Evolutionary conservation across 2,329 filamentous ascomycete genomes (phyloP), one percentile per base, ranked within the genome.

Genomic region (Aureobasidium pullulans): DNA sequence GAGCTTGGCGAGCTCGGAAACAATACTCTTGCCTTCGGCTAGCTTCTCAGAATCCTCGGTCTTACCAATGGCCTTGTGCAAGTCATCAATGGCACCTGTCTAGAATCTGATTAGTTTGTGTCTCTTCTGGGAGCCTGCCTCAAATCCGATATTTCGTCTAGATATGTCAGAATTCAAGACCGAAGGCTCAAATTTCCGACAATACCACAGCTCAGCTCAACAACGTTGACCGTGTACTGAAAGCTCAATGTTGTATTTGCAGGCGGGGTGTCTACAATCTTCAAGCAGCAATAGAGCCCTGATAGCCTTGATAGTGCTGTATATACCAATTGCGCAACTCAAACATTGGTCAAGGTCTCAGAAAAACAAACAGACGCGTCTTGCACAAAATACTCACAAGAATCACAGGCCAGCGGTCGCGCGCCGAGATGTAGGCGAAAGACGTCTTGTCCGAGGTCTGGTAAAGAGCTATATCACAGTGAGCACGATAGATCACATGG

Each of bases 61-160:
- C 60, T 78, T 75, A 36, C 79, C 77, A 4, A 87, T 81, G 7
- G 88, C 81, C 56, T 89, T 88, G 76, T 96, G 91, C n/a, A 96
- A 81, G 72, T 97, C 93, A 71, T 99, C 93, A 68, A 99, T 94
- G 59, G 88, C 89, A 71, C 91, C 85, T 15, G 94, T 97, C 90
- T 95, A 63, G 9, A 2, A 11, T 16, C 16, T 49, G 36, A 16
- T 49, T 28, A 49, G 47, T 36, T 15, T 23, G 23, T 23, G 19
- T 19, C n/a, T n/a, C n/a, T 49, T 11, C 4, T 37, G 28, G 15
- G 19, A 40, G 19, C 9, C 9, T 23, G 13, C 11, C 28, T 44
- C 16, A 34, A 7, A 43, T 19, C 40, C 16, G 16, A 56, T 4
- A 6, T 16, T n/a, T n/a, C 28, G 23, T 31, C 49, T 23, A 23